Base-by-base conservation (phyloP, 768 basidiomycete species). In the Tulasnella sp. region DNA sequence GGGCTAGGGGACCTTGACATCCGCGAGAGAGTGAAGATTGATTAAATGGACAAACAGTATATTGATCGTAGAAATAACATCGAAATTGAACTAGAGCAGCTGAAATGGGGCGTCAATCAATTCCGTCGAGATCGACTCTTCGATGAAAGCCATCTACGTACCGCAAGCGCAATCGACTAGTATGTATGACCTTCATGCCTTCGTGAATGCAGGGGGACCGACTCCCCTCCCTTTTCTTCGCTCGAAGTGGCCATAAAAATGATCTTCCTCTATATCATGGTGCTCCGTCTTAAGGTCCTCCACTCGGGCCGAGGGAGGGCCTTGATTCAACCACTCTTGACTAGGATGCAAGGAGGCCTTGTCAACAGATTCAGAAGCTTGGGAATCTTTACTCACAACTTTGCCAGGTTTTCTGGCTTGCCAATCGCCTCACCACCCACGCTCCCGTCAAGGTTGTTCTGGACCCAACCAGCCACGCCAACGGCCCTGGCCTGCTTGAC, bases 361-460 rank as follows among this genome's bases (percentile, higher is more conserved):
- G n/a, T 40, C n/a, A 37, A 24, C 37, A 77, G 0, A 14, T 41
- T 48, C 24, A 18, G 16, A 28, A 12, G 44, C 12, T 7, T 1
- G 37, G 6, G 2, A 69, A 4, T 5, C 12, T 34, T 1, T 28
- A 74, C 78, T 48, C 48, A 80, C 78, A 80, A 80, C 14, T 34
- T 18, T 42, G 1, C 34, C 3, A 80, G 22, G 28, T 44, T 72
- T 14, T 72, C 46, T 64, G 34, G 34, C 14, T 80, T 24, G n/a
- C 78, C 78, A 28, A 80, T 73, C 48, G 78, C 78, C 46, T 80
- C 78, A 22, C 78, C 78, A 22, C 40, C 31, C 41, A 80, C 78
- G n/a, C 41, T 73, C 7, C 78, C 78, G 40, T 73, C 78, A 7
- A 46, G 31, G 44, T 80, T 46, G 73, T 80, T 80, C 42, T 73